Conservation (phyloP, 2,329 filamentous ascomycete species). For the Tolypocladium tundrense region DNA sequence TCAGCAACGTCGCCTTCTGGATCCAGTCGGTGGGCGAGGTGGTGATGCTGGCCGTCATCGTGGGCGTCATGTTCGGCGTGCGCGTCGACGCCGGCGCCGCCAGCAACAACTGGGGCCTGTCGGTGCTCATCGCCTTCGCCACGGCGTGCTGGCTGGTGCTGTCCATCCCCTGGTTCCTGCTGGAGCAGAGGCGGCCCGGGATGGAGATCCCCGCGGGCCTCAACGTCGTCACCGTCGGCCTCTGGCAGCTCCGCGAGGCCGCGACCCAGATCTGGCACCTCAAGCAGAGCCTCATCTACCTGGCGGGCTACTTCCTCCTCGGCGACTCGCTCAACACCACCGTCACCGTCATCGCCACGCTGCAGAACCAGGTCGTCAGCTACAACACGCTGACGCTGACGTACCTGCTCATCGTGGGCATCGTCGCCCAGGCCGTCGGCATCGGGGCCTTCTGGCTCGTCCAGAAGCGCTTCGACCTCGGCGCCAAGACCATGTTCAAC, state of each 20-base stretch:
- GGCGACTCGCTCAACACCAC: conserved; percentile 63
- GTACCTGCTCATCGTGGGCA: conserved; percentile 57
- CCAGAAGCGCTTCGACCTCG: conserved; percentile 47
- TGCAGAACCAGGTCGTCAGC: conserved; percentile 54
- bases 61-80: conserved; percentile 52
- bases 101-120: conserved; percentile 58
- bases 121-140: conserved; percentile 54
- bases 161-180: conserved; percentile 55
- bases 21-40: conserved; percentile 53
- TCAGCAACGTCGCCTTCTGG: conserved; percentile 55
- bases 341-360: conserved; percentile 54
- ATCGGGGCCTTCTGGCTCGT: conserved; percentile 53
- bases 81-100: conserved; percentile 45
- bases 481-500: conserved; percentile 61
- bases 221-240: conserved; percentile 46
- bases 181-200: conserved; percentile 55
- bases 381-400: conserved; percentile 57
- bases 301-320: conserved; percentile 57
- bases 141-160: conserved; percentile 54
- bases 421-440: conserved; percentile 50
- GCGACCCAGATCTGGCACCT: conserved; percentile 50
- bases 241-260: conserved; percentile 52
- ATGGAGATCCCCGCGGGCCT: conserved; percentile 25
- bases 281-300: conserved; percentile 55
- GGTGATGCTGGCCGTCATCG: conserved; percentile 52